Evolutionary conservation across 2,329 filamentous ascomycete genomes (phyloP), one percentile per base, ranked within the genome.

Genomic region (Amauroascus niger): DNA sequence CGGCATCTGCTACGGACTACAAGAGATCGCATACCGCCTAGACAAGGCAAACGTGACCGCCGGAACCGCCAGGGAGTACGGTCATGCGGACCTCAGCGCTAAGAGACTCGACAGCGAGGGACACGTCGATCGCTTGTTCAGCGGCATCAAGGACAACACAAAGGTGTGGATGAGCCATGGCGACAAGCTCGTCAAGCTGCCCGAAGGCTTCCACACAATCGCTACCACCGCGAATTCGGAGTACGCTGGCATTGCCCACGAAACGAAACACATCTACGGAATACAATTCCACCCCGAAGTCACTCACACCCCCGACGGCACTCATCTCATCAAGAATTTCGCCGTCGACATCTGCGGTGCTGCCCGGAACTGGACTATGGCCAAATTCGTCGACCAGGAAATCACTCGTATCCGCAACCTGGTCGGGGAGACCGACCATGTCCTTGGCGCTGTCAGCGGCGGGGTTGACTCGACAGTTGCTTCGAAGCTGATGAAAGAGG

Each of bases 281-380:
- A 80, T 95, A 45, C 90, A 96, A 66, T 91, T 95, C 69, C 90
- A 95, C 69, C 89, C 90, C 0, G 90, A 96, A 68, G 79, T 95
- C 52, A 83, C 79, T 13, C 82, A 55, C 47, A 89, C 86, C 0
- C 77, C 80, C 7, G 75, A 79, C 53, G 89, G 90, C 32, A 84
- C 67, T 8, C 74, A 85, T 26, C 65, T 95, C 4, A 76, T 96
- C 43, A 73, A 78, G 65, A 97, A 97, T 76, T 97, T 96, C 65
- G 83, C 82, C 11, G 78, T 95, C 55, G 76, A 79, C 18, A 94
- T 97, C 59, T 97, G 90, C 70, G 79, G 81, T 28, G 88, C 86
- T 3, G 72, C 77, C 55, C 78, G 82, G 55, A 80, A 88, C 66
- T 97, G 91, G 91, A 83, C 79, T 2, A 96, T 96, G 90, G 76